Evolutionary conservation across 257 asterid genomes (phyloP), one percentile per base, ranked within the genome.

Genomic region (Dorcoceras hygrometricum): DNA sequence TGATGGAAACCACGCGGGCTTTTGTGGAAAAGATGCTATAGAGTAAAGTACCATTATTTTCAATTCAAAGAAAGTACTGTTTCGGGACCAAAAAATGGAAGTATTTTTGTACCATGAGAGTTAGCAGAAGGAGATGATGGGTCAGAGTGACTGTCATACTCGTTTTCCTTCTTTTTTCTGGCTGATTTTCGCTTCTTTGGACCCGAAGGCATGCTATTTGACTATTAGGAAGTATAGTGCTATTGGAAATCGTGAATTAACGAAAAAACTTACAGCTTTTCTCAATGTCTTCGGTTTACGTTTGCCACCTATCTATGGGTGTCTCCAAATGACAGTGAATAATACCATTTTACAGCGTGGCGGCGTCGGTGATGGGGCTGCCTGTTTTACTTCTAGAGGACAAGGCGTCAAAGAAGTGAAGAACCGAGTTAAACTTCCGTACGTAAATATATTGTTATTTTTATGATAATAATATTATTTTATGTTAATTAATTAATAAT

Each of bases 161-260:
- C 86, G 50, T 22, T 72, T 24, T 64, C 77, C 80, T 74, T 74
- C 88, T 81, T 86, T 69, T 83, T 86, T 79, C 76, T 81, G 64
- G 81, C 83, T 65, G 83, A 78, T 73, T 73, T 81, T 27, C 86
- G 80, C 78, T 81, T 81, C 78, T 81, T 81, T 1, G 86, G 70
- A 63, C 83, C 83, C 57, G 77, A 73, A 2, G 93, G 89, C 93
- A 86, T 86, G 82, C 59, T 75, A 46, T 20, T 26, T 57, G 55
- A 62, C 11, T 63, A 9, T n/a, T n/a, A 34, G 63, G 43, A 57
- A 36, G 24, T 36, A n/a, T 23, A 58, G 62, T 68, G 39, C 59
- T 9, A 57, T 23, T 61, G 56, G 60, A 53, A 57, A 43, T 67
- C 71, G 43, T 59, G 70, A 55, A 48, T 60, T 65, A 50, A 59